These are phyloP conservation scores for Amaranthus palmeri DNA, from an alignment of 148 eudicot species.

Conservation along the genomic window DNA sequence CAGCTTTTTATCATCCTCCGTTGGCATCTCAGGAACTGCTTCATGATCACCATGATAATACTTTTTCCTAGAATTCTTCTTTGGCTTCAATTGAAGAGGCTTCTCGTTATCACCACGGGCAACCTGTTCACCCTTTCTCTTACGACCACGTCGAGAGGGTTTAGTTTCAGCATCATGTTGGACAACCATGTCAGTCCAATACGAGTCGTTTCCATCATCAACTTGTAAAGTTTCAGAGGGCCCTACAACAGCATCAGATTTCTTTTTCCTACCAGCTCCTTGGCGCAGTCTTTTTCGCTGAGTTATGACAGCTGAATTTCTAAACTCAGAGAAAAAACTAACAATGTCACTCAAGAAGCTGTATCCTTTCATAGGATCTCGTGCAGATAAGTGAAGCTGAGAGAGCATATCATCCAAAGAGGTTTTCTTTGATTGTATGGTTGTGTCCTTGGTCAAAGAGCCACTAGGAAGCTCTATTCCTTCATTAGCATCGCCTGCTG, in stretches of 20 bases:
- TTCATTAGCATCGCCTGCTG: constrained; percentile 33
- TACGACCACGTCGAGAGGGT: constrained; percentile 37
- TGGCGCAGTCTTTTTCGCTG: constrained; percentile 34
- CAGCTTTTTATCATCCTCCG: constrained; percentile 34
- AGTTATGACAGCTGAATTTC: constrained; percentile 49
- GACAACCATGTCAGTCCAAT: constrained; percentile 90
- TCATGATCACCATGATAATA: constrained; percentile 37
- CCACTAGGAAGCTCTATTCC: constrained; percentile 33
- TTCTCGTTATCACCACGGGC: constrained; percentile 40
- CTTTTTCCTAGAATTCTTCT: constrained; percentile 52
- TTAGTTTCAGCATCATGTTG: constrained; percentile 67
- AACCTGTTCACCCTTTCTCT: constrained; percentile 37
- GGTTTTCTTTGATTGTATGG: constrained; percentile 22
- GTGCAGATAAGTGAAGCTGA: constrained; percentile 64
- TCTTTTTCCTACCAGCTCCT: constrained; percentile 58
- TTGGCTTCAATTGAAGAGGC: constrained; percentile 39
- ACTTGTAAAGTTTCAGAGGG: constrained; percentile 70
- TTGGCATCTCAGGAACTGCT: constrained; percentile 27
- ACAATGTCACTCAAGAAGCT: constrained; percentile 32
- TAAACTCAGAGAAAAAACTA: constrained; percentile 54
- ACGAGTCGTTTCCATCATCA: constrained; percentile 85
- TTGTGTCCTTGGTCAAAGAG: constrained; percentile 35
- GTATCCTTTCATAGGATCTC: constrained; percentile 53
- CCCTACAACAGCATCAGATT: constrained; percentile 32
- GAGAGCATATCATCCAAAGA: constrained; percentile 59